Evolutionary conservation across 164 flowering plant genomes (phyloP).

Genomic region (Tetrastigma voinierianum): DNA sequence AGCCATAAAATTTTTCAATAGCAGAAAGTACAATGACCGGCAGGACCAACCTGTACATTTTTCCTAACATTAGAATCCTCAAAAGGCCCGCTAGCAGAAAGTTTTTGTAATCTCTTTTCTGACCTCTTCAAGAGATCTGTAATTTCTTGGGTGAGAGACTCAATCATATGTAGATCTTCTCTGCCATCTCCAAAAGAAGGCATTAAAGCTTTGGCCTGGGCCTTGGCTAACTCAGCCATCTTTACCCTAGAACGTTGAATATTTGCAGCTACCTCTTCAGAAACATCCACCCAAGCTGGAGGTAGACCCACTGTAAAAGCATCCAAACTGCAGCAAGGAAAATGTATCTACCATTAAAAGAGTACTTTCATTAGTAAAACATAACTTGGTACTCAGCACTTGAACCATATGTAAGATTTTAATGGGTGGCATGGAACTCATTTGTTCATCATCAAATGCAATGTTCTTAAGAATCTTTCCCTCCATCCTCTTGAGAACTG

Average conservation of each 20-base stretch:
- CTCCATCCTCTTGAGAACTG: no score
- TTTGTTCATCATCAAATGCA: no score
- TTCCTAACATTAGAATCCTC: constrained; percentile 90
- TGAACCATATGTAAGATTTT: no score
- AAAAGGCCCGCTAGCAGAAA: constrained; percentile 73
- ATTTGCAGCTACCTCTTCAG: constrained; percentile 81
- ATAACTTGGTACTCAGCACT: no score
- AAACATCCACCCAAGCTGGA: constrained; percentile 97
- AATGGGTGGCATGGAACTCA: no score
- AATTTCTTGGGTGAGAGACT: constrained; percentile 81
- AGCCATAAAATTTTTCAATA: no score
- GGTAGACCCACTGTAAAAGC: constrained; percentile 83
- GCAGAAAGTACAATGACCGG: no score
- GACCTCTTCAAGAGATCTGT: constrained; percentile 74
- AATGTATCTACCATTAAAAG: neutral
- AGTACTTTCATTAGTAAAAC: no score
- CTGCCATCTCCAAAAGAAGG: constrained; percentile 91
- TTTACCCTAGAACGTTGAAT: constrained; percentile 70
- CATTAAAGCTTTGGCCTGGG: constrained; percentile 92
- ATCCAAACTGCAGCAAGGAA: constrained; percentile 51
- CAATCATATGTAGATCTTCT: constrained; percentile 81
- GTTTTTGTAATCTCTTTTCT: constrained; percentile 69
- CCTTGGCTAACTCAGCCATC: constrained; percentile 81
- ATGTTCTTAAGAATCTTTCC: no score
- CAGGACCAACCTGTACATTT: constrained; percentile 76